Conservation (phyloP, 352 stramenopile species). For the Thalassiosira allenii region DNA sequence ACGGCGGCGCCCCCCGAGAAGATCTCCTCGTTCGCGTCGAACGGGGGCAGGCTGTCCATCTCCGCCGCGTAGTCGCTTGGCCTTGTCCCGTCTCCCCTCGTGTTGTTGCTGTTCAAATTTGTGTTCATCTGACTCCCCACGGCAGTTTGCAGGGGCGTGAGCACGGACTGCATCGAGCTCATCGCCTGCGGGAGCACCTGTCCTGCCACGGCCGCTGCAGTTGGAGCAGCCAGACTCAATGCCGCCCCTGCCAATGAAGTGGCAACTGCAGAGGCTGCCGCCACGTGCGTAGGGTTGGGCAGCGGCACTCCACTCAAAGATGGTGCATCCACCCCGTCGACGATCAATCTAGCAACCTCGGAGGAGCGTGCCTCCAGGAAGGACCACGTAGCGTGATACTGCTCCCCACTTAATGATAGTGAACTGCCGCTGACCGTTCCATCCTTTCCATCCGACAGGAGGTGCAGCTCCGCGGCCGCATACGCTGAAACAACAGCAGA, state of each 20-base stretch:
- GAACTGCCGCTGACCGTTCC: constrained; percentile 25
- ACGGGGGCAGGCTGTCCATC: constrained; percentile 44
- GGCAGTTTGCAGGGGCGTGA: constrained; percentile 31
- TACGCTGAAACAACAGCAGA: constrained; percentile 72
- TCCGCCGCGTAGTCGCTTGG: constrained; percentile 47
- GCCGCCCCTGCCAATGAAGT: constrained; percentile 56
- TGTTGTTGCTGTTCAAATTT: neutral
- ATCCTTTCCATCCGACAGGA: constrained; percentile 64
- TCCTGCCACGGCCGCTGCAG: constrained; percentile 31
- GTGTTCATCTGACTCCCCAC: constrained; percentile 2
- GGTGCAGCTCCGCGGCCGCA: constrained; percentile 77
- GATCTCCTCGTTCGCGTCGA: constrained; percentile 51
- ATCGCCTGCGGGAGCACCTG: constrained; percentile 30
- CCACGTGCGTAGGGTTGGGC: constrained; percentile 36
- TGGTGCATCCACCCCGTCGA: neutral
- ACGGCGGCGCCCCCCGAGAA: constrained; percentile 14
- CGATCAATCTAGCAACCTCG: constrained; percentile 58
- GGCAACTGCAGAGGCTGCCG: constrained; percentile 40
- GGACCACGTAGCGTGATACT: constrained; percentile 69
- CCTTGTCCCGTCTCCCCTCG: constrained; percentile 15
- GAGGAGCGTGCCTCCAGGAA: constrained; percentile 72
- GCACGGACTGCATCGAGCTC: constrained; percentile 14
- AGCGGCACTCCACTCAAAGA: constrained; percentile 5
- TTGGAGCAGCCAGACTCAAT: constrained; percentile 59
- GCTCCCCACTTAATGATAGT: constrained; percentile 49